A percentile compares a stretch with the other conserved stretches of the same genome.
Evolutionary conservation across 1,139 yeast species (phyloP).

Genomic region (Yamadazyma taylorii): DNA sequence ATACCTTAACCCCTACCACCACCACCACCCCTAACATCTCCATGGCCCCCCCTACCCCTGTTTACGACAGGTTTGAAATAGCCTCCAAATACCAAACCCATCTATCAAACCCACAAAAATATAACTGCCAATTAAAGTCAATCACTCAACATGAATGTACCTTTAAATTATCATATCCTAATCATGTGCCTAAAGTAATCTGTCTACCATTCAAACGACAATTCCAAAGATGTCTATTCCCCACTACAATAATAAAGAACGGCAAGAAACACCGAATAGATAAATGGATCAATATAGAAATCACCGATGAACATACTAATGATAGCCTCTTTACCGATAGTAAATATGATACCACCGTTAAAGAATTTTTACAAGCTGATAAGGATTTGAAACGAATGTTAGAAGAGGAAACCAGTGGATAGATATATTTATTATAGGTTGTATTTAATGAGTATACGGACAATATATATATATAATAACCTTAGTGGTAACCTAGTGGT

Average conservation of each 20-base stretch:
- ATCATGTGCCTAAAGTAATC: slow-evolving; percentile 35
- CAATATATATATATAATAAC: slow-evolving; percentile 1
- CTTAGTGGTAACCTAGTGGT: too few species aligned
- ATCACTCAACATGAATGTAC: slow-evolving; percentile 54
- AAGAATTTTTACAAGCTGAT: slow-evolving; percentile 41
- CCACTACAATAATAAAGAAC: slow-evolving; percentile 20
- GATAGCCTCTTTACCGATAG: slow-evolving; percentile 24
- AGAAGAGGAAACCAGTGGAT: slow-evolving; percentile 16
- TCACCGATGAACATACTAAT: slow-evolving; percentile 42
- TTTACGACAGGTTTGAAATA: slow-evolving; percentile 32
- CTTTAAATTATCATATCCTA: slow-evolving; percentile 31
- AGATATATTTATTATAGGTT: neutral
- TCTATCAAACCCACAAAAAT: slow-evolving; percentile 31
- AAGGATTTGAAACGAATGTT: slow-evolving; percentile 35
- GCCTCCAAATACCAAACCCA: slow-evolving; percentile 26
- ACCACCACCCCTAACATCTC: neutral
- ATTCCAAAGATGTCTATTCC: slow-evolving; percentile 48
- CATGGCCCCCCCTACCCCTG: slow-evolving; percentile 55
- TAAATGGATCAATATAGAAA: slow-evolving; percentile 44
- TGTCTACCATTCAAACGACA: slow-evolving; percentile 56
- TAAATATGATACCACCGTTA: slow-evolving; percentile 28
- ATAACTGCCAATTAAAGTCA: slow-evolving; percentile 42
- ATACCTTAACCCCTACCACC: too few species aligned
- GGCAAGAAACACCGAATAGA: slow-evolving; percentile 28
- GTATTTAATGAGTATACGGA: neutral